phyloP scores from a whole-genome alignment of 2,329 filamentous ascomycete genomes.

The Monosporascus sp. region DNA sequence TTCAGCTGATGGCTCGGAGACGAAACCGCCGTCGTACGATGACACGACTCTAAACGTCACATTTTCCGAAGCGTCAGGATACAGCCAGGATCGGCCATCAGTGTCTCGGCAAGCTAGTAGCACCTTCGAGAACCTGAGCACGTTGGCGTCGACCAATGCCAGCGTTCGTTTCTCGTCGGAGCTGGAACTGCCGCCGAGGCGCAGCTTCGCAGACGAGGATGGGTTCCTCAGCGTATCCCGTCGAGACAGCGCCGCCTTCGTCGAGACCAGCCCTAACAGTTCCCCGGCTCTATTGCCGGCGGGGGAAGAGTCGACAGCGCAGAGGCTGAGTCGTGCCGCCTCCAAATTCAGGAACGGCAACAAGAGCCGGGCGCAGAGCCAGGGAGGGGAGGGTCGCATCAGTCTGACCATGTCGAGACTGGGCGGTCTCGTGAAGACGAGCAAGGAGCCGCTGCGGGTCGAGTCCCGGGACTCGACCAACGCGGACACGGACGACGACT shows the following conservation, averaged over 20 bases:
- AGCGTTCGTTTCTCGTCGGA: slow-evolving; percentile 54
- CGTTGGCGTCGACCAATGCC: slow-evolving; percentile 31
- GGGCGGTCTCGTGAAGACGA: slow-evolving; percentile 44
- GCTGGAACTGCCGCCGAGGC: slow-evolving; percentile 42
- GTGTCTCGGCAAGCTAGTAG: slow-evolving; percentile 34
- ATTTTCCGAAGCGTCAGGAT: slow-evolving; percentile 22
- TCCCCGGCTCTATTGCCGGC: slow-evolving; percentile 37
- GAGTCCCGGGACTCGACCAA: slow-evolving; percentile 23
- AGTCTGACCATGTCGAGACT: slow-evolving; percentile 54
- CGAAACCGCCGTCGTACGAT: slow-evolving; percentile 55
- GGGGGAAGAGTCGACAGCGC: slow-evolving; percentile 48
- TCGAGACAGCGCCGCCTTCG: slow-evolving; percentile 46
- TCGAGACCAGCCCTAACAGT: slow-evolving; percentile 36
- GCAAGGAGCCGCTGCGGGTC: slow-evolving; percentile 42
- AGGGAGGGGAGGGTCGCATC: slow-evolving; percentile 53
- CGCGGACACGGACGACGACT: slow-evolving; percentile 18
- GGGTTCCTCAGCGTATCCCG: slow-evolving; percentile 30
- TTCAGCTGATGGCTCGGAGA: slow-evolving; percentile 41
- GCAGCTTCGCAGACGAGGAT: slow-evolving; percentile 42
- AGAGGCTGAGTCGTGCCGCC: slow-evolving; percentile 53
- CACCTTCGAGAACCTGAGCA: slow-evolving; percentile 40
- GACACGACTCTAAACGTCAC: slow-evolving; percentile 42
- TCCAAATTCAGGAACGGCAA: slow-evolving; percentile 45
- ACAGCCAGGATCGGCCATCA: slow-evolving; percentile 22
- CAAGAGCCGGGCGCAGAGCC: slow-evolving; percentile 53